Evolutionary conservation across 2,329 filamentous ascomycete genomes (phyloP).

Genomic region (Pyrenochaeta sp.): DNA sequence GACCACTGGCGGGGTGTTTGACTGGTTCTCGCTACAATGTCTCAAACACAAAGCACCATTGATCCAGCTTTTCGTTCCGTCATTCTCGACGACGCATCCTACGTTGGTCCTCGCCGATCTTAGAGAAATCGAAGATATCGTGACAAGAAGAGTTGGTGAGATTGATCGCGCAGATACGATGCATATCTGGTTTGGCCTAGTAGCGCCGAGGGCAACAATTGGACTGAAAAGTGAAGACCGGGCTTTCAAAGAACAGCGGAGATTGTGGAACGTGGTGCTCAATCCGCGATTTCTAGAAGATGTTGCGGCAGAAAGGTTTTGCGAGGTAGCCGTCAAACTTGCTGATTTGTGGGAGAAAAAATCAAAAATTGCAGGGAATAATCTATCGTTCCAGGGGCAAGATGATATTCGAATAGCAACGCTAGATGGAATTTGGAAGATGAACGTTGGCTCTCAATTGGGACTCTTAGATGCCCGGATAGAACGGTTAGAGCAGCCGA

Average conservation of each 20-base stretch:
- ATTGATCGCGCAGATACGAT: conserved; percentile 12
- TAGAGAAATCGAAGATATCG: conserved; percentile 10
- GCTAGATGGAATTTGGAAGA: conserved; percentile 13
- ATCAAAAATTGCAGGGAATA: not conserved
- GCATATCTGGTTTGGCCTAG: conserved; percentile 12
- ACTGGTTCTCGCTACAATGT: conserved; percentile 13
- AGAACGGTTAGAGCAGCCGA: not conserved
- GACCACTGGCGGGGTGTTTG: conserved; percentile 6
- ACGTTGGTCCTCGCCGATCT: conserved; percentile 9
- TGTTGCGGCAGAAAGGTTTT: conserved; percentile 2
- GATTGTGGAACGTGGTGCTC: conserved; percentile 10
- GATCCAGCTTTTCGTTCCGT: conserved; percentile 11
- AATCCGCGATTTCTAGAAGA: conserved; percentile 7
- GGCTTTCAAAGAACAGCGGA: conserved; percentile 7
- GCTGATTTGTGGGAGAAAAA: conserved; percentile 6
- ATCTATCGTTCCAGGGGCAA: conserved; percentile 1
- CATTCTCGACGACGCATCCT: conserved; percentile 11
- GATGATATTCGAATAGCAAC: conserved; percentile 8
- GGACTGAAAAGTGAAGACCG: conserved; percentile 6
- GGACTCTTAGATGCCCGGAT: conserved; percentile 2
- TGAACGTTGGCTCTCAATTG: conserved; percentile 12
- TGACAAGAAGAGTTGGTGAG: conserved; percentile 6
- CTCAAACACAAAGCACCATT: conserved; percentile 8
- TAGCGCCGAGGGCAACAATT: conserved; percentile 12
- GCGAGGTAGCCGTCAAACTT: conserved; percentile 1